phyloP scores from a whole-genome alignment of 2,329 filamentous ascomycete species.

The Pseudopithomyces maydicus region DNA sequence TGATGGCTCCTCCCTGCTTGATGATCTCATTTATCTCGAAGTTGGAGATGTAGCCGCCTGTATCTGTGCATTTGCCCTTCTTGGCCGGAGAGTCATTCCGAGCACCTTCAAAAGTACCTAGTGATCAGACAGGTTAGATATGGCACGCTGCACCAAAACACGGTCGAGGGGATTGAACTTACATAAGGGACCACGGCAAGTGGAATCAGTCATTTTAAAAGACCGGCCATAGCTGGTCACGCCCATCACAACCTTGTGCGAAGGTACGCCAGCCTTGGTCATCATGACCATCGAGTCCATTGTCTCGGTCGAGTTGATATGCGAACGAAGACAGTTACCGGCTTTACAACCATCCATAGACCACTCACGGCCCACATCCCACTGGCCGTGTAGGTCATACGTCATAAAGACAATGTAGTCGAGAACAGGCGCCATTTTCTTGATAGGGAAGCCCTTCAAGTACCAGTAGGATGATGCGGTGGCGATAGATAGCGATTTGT shows the following conservation, averaged over 20 bases:
- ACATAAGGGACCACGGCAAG: slow-evolving; percentile 31
- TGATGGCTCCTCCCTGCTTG: neutral
- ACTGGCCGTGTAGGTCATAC: neutral
- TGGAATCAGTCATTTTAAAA: slow-evolving; percentile 29
- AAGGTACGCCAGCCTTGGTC: slow-evolving; percentile 46
- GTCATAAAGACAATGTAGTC: slow-evolving; percentile 1
- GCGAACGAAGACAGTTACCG: slow-evolving; percentile 7
- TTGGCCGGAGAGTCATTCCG: slow-evolving; percentile 30
- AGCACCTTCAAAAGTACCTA: slow-evolving; percentile 3
- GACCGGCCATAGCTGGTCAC: slow-evolving; percentile 43
- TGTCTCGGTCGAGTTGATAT: slow-evolving; percentile 21
- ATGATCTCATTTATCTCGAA: slow-evolving; percentile 42
- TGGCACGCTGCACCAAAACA: neutral
- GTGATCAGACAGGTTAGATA: neutral
- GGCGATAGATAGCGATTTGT: neutral
- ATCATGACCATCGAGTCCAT: slow-evolving; percentile 30
- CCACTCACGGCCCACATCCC: neutral
- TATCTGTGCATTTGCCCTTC: slow-evolving; percentile 38
- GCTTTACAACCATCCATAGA: neutral
- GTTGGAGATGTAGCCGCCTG: slow-evolving; percentile 42
- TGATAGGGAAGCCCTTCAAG: neutral
- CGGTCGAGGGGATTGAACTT: slow-evolving; percentile 19
- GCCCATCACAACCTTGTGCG: slow-evolving; percentile 41
- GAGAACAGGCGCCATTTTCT: neutral
- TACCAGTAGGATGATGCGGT: neutral